Conservation (phyloP, 176 grass and related monocot species). For the Areca catechu region DNA sequence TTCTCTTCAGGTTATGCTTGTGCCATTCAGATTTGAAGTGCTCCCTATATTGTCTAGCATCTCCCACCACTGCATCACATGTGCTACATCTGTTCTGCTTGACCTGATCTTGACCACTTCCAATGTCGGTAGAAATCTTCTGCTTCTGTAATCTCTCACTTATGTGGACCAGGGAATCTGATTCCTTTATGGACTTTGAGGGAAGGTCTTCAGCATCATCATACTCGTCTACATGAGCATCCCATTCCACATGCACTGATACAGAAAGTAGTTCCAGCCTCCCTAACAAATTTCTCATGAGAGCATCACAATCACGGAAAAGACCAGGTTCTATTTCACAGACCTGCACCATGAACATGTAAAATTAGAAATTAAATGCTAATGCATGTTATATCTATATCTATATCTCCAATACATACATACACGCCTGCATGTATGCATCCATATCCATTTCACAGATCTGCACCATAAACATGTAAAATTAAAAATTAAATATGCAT, state of each 20-base stretch:
- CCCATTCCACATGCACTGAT: slow-evolving; percentile 42
- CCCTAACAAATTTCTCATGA: slow-evolving; percentile 52
- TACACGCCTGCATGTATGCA: too few species aligned
- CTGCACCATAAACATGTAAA: too few species aligned
- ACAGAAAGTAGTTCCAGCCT: slow-evolving; percentile 73
- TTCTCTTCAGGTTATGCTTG: slow-evolving; percentile 72
- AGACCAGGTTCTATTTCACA: slow-evolving; percentile 76
- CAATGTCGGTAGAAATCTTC: slow-evolving; percentile 32
- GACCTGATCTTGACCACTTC: slow-evolving; percentile 18
- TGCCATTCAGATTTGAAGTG: slow-evolving; percentile 81
- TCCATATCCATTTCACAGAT: too few species aligned
- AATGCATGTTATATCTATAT: too few species aligned
- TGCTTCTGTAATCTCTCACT: slow-evolving; percentile 46
- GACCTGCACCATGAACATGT: slow-evolving; percentile 36
- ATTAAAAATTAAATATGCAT: too few species aligned
- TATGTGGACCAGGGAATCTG: slow-evolving; percentile 21
- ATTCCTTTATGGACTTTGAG: slow-evolving; percentile 25
- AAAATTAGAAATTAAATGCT: too few species aligned
- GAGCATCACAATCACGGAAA: slow-evolving; percentile 68
- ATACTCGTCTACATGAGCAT: slow-evolving; percentile 43
- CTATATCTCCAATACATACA: too few species aligned
- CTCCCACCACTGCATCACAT: slow-evolving; percentile 46
- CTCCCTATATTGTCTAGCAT: slow-evolving; percentile 58
- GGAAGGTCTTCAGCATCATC: slow-evolving; percentile 31
- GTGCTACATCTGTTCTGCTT: slow-evolving; percentile 64